Conservation (phyloP, 2,329 filamentous ascomycete species). For the Scedosporium minutisporum region DNA sequence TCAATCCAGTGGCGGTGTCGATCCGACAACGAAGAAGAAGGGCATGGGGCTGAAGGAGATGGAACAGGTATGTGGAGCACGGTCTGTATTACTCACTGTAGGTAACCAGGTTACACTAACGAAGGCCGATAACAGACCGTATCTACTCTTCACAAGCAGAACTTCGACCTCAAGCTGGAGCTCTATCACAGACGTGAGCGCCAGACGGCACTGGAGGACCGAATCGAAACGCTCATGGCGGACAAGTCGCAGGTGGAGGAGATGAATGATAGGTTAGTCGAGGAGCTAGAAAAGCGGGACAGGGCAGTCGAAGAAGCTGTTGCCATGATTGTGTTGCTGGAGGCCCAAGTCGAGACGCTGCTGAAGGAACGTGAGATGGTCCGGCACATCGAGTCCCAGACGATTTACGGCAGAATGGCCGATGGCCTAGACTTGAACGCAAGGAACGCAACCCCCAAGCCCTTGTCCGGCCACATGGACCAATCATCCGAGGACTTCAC, state of each 20-base stretch:
- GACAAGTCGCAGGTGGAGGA: constrained; percentile 45
- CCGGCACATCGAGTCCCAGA: constrained; percentile 32
- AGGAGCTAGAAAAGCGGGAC: constrained; percentile 58
- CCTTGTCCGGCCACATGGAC: not conserved
- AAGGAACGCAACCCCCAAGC: constrained; percentile 8
- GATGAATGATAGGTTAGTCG: constrained; percentile 47
- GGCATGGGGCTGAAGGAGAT: constrained; percentile 57
- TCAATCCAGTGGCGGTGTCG: constrained; percentile 30
- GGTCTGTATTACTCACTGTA: not conserved
- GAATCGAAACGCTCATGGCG: constrained; percentile 43
- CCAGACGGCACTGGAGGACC: constrained; percentile 48
- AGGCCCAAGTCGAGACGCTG: constrained; percentile 47
- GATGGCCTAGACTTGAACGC: not conserved
- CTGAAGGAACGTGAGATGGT: constrained; percentile 44
- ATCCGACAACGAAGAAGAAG: constrained; percentile 33
- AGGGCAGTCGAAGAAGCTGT: constrained; percentile 63
- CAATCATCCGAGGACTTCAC: not conserved
- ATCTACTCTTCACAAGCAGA: constrained; percentile 63
- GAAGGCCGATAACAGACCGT: constrained; percentile 36
- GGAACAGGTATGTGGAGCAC: constrained; percentile 43
- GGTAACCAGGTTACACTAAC: not conserved
- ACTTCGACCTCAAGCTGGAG: constrained; percentile 68
- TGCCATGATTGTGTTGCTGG: constrained; percentile 56
- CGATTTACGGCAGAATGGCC: not conserved
- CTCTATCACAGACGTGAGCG: constrained; percentile 59